These are phyloP conservation scores for Begonia peltatifolia DNA, from an alignment of 306 rosid species.

Conservation along the genomic window DNA sequence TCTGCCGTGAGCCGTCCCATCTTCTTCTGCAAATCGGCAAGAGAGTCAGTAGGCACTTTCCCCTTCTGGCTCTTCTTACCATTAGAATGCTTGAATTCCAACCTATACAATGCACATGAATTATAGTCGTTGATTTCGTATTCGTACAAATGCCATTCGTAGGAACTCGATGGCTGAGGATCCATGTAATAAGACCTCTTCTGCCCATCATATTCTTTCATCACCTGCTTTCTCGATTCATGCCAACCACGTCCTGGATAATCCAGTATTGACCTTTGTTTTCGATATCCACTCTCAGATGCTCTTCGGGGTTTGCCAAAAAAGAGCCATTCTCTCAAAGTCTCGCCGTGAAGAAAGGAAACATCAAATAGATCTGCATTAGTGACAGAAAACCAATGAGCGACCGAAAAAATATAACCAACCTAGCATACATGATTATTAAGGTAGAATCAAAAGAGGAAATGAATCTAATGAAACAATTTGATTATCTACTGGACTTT, in stretches of 20 bases:
- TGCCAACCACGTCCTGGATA: constrained; percentile 98
- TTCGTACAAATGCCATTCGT: constrained; percentile 96
- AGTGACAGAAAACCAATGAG: not conserved
- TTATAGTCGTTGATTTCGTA: constrained; percentile 86
- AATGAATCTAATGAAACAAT: not conserved
- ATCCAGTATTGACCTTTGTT: constrained; percentile 93
- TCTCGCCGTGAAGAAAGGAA: constrained; percentile 70
- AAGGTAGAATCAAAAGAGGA: too few species aligned
- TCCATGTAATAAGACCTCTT: constrained; percentile 98
- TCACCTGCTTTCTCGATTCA: constrained; percentile 93
- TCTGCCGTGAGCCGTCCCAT: constrained; percentile 97
- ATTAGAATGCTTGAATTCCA: constrained; percentile 80
- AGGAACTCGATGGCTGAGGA: constrained; percentile 73
- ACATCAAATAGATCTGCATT: constrained; percentile 82
- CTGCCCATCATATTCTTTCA: constrained; percentile 79
- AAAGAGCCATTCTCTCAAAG: constrained; percentile 94
- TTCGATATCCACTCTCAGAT: constrained; percentile 96
- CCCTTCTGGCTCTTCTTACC: constrained; percentile 77
- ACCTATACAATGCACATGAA: constrained; percentile 73
- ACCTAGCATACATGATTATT: too few species aligned
- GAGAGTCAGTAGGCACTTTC: constrained; percentile 56
- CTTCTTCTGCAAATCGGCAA: constrained; percentile 96
- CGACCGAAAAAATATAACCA: too few species aligned
- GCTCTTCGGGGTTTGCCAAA: constrained; percentile 96
- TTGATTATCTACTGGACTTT: too few species aligned